Evolutionary conservation across 2,329 filamentous ascomycete genomes (phyloP).

Genomic region (Dothiorella sarmentorum): DNA sequence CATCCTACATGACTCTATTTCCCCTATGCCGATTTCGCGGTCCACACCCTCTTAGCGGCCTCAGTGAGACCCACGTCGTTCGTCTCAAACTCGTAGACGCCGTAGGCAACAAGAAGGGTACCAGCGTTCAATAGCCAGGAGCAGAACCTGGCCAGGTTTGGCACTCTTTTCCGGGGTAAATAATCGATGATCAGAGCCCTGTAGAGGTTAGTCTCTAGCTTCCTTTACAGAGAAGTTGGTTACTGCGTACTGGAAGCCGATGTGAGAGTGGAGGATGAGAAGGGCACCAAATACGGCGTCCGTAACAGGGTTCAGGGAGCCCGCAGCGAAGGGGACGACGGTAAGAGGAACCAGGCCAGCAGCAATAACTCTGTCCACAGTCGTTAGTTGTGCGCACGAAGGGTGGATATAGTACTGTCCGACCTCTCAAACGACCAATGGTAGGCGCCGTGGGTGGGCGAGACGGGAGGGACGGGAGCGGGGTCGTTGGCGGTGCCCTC

Average conservation of each 20-base stretch:
- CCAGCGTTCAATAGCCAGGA: conserved; percentile 75
- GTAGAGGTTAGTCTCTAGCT: background rate
- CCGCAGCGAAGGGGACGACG: conserved; percentile 86
- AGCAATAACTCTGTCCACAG: conserved; percentile 61
- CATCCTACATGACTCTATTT: background rate
- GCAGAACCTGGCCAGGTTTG: conserved; percentile 62
- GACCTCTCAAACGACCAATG: conserved; percentile 94
- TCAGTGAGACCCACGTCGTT: conserved; percentile 95
- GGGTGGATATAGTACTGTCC: conserved; percentile 15
- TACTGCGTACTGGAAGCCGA: conserved; percentile 74
- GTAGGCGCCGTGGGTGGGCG: conserved; percentile 85
- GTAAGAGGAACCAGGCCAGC: conserved; percentile 80
- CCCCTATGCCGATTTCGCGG: conserved; percentile 46
- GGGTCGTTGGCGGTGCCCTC: conserved; percentile 84
- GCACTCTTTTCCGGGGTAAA: conserved; percentile 69
- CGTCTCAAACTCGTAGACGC: conserved; percentile 97
- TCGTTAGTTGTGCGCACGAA: background rate
- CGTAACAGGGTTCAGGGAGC: conserved; percentile 81
- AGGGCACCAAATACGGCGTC: conserved; percentile 82
- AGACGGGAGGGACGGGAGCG: conserved; percentile 66
- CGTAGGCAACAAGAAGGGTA: conserved; percentile 78
- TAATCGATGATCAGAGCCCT: conserved; percentile 84
- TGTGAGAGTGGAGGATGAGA: conserved; percentile 88
- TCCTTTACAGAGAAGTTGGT: background rate
- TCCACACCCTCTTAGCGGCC: conserved; percentile 85